A percentile compares a stretch with the other conserved stretches of the same genome.
phyloP scores from a whole-genome alignment of 139 green algal genomes.

The Penium margaritaceum region DNA sequence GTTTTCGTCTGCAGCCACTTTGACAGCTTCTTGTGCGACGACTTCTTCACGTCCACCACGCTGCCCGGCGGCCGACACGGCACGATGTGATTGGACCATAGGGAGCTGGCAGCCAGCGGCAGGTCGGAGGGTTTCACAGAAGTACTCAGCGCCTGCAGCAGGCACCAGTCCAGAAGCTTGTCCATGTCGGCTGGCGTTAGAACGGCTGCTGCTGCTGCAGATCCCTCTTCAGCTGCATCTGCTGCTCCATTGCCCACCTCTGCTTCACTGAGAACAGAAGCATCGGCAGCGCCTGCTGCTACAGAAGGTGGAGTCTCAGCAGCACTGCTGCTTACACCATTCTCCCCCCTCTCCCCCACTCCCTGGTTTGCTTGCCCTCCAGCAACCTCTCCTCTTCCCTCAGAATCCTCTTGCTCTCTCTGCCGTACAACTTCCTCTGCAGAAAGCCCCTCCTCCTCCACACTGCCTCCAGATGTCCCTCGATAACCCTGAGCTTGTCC shows the following conservation, averaged over 20 bases:
- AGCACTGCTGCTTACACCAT: background rate
- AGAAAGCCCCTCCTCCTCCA: too few species aligned
- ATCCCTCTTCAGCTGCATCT: background rate
- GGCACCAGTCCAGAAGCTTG: conserved; percentile 27
- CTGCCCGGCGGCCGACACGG: conserved; percentile 27
- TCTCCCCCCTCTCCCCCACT: too few species aligned
- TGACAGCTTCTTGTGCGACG: conserved; percentile 45
- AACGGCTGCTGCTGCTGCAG: background rate
- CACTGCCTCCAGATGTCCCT: too few species aligned
- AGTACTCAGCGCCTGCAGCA: conserved; percentile 35
- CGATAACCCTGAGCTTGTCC: too few species aligned
- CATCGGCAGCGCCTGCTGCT: too few species aligned
- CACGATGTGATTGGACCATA: conserved; percentile 44
- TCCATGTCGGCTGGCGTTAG: conserved; percentile 34
- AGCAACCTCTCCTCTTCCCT: background rate
- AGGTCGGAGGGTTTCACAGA: conserved; percentile 40
- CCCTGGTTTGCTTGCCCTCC: too few species aligned
- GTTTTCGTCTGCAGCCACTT: conserved; percentile 41
- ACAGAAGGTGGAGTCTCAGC: background rate
- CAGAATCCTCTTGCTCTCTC: background rate
- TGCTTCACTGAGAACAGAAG: background rate
- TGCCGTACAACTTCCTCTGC: too few species aligned
- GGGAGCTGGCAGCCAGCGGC: conserved; percentile 26
- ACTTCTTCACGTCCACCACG: conserved; percentile 46
- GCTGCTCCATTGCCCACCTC: background rate